These are phyloP conservation scores for Begonia masoniana DNA, from an alignment of 306 rosid genomes.

Conservation along the genomic window DNA sequence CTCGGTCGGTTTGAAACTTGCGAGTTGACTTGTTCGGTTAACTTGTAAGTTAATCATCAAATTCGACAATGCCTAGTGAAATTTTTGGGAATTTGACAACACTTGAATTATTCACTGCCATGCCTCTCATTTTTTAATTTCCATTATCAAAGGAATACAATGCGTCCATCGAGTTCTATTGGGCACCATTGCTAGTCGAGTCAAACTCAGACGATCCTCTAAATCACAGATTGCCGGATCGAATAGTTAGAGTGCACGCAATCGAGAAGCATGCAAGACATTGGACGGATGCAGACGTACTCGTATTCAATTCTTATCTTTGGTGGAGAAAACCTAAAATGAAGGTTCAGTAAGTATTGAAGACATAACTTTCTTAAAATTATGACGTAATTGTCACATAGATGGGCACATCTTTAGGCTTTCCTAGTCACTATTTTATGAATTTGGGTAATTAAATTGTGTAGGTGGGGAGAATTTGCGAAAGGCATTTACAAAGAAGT, in stretches of 20 bases:
- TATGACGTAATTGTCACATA: too few species aligned
- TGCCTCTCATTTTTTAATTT: too few species aligned
- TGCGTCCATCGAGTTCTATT: conserved; percentile 61
- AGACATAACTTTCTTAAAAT: background rate
- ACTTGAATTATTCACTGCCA: too few species aligned
- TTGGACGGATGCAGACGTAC: conserved; percentile 58
- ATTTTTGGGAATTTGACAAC: too few species aligned
- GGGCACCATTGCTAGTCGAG: conserved; percentile 82
- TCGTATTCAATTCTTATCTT: conserved; percentile 60
- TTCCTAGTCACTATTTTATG: too few species aligned
- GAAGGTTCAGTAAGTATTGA: conserved; percentile 12
- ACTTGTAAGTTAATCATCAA: too few species aligned
- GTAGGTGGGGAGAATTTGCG: conserved; percentile 76
- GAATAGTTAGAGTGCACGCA: conserved; percentile 50
- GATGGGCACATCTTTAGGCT: too few species aligned
- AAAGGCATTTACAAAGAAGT: conserved; percentile 38
- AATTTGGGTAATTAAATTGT: conserved; percentile 1
- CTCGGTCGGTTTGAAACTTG: too few species aligned
- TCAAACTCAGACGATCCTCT: conserved; percentile 73
- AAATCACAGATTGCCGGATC: conserved; percentile 52
- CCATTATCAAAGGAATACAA: conserved; percentile 47
- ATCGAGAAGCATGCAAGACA: conserved; percentile 65
- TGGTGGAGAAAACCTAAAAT: conserved; percentile 81
- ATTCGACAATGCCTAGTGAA: too few species aligned
- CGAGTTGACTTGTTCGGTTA: too few species aligned